phyloP scores from a whole-genome alignment of 306 rosid species.

The cucumber (Cucumis sativus) region DNA sequence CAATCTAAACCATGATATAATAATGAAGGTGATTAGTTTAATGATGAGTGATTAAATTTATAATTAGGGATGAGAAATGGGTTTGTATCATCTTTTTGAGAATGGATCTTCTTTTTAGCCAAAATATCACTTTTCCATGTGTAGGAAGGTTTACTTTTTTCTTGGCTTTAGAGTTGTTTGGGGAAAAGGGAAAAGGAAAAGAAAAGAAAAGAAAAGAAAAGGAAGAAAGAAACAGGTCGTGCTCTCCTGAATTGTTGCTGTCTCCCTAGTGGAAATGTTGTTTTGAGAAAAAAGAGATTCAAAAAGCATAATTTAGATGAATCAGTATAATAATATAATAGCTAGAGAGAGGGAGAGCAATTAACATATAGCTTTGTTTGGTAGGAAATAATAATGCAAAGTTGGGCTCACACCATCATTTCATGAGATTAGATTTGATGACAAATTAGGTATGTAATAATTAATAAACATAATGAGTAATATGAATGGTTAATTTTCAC shows the following conservation, averaged over 20 bases:
- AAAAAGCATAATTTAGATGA: background rate
- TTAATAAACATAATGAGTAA: too few relatives aligned
- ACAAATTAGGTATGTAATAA: background rate
- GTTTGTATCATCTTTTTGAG: background rate
- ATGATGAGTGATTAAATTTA: background rate
- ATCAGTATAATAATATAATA: background rate
- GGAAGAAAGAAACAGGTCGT: background rate
- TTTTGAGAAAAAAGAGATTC: background rate
- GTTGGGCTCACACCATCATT: background rate
- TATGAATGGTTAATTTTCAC: too few relatives aligned
- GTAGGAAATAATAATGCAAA: background rate
- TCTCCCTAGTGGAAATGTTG: conserved; percentile 2
- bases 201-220: too few relatives aligned
- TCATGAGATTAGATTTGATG: background rate
- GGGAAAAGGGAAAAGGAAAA: background rate
- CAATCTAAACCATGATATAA: background rate
- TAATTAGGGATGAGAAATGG: background rate
- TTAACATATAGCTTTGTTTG: background rate
- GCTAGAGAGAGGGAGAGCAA: background rate
- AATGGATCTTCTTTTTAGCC: conserved; percentile 4
- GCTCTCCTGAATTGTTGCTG: conserved; percentile 1
- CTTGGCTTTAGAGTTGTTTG: background rate
- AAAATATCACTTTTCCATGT: background rate
- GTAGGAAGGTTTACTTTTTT: background rate
- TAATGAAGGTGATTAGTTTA: background rate